Conservation (phyloP, 495 filamentous ascomycete genomes). For the Talaromyces nanjingensis region DNA sequence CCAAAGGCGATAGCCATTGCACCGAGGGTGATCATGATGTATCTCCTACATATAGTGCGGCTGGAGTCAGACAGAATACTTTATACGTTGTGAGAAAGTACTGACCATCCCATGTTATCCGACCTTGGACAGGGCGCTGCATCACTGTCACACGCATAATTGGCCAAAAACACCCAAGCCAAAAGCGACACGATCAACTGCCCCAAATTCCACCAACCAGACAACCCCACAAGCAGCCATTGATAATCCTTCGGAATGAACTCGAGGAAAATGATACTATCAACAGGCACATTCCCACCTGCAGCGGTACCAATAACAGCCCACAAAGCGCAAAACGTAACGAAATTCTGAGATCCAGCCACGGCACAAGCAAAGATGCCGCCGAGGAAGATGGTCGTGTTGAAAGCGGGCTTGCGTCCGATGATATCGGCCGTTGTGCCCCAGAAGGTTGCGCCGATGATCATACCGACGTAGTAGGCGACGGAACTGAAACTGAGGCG, state of each 20-base stretch:
- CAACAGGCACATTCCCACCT: conserved; percentile 27
- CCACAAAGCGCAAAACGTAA: conserved; percentile 28
- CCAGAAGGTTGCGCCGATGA: conserved; percentile 30
- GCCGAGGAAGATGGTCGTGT: conserved; percentile 21
- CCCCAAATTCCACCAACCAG: conserved; percentile 29
- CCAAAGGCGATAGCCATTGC: conserved; percentile 22
- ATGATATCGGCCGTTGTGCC: conserved; percentile 26
- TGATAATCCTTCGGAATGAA: conserved; percentile 28
- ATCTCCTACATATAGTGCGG: conserved; percentile 17
- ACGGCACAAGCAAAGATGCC: conserved; percentile 24
- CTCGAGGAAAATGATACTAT: conserved; percentile 28
- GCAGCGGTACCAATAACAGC: conserved; percentile 26
- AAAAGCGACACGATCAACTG: conserved; percentile 26
- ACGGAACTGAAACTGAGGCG: conserved; percentile 30
- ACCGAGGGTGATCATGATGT: conserved; percentile 25
- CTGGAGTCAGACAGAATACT: neutral
- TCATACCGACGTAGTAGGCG: conserved; percentile 28
- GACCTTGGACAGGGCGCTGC: conserved; percentile 18
- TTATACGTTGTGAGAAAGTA: neutral
- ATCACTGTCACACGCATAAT: conserved; percentile 24
- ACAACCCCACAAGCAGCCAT: conserved; percentile 24
- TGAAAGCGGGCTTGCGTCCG: conserved; percentile 26
- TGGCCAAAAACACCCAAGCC: conserved; percentile 27
- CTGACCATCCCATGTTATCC: conserved; percentile 31
- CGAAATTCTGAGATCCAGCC: conserved; percentile 23